These are phyloP conservation scores for Nemania serpens DNA, from an alignment of 2,329 filamentous ascomycete genomes.

Conservation along the genomic window DNA sequence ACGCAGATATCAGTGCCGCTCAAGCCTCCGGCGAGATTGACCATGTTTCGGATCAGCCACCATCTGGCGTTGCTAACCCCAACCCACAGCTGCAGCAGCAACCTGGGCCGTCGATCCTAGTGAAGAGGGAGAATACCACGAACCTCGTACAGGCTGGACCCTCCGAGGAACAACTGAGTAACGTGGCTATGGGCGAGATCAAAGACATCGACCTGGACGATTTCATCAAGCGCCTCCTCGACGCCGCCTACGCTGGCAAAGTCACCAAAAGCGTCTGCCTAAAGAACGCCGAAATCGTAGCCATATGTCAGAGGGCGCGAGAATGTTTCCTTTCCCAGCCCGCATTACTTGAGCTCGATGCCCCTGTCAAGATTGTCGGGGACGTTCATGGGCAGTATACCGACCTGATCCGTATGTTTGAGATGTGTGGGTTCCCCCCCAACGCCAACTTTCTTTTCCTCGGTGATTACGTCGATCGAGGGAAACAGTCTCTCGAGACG, in stretches of 20 bases:
- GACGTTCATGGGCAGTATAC: constrained; percentile 98
- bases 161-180: constrained; percentile 52
- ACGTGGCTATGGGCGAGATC: constrained; percentile 79
- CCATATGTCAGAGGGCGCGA: constrained; percentile 86
- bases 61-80: constrained; percentile 66
- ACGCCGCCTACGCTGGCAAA: constrained; percentile 94
- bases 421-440: constrained; percentile 97
- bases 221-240: constrained; percentile 91
- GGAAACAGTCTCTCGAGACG: constrained; percentile 98
- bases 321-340: constrained; percentile 92
- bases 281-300: constrained; percentile 96
- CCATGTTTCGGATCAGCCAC: constrained; percentile 88
- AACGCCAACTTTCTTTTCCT: constrained; percentile 94
- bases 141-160: constrained; percentile 60
- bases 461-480: constrained; percentile 97
- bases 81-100: constrained; percentile 62
- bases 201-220: constrained; percentile 95
- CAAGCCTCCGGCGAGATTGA: constrained; percentile 91
- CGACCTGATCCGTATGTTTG: constrained; percentile 93
- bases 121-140: constrained; percentile 75
- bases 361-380: constrained; percentile 96
- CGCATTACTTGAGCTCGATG: constrained; percentile 86
- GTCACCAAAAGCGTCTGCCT: constrained; percentile 96
- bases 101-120: constrained; percentile 86
- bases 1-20: constrained; percentile 78